A percentile compares a stretch with the other conserved stretches of the same genome.
Evolutionary conservation across 768 basidiomycete genomes (phyloP).

Genomic region (Lentinula sp.): DNA sequence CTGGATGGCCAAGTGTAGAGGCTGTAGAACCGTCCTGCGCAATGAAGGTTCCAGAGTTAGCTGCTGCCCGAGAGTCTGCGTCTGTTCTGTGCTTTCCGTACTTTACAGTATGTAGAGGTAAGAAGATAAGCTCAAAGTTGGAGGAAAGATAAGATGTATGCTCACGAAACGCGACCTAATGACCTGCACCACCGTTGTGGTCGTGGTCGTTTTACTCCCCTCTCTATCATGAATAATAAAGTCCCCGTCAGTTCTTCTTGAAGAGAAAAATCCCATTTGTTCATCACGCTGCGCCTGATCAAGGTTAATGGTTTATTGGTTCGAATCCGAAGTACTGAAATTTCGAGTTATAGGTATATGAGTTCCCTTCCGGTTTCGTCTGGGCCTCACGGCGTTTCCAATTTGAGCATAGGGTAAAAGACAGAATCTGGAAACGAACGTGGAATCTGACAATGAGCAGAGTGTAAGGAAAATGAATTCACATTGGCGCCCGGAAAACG

Average conservation of each 20-base stretch:
- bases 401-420: background rate
- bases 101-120: slow-evolving; percentile 13
- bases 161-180: slow-evolving; percentile 59
- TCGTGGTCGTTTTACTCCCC: slow-evolving; percentile 26
- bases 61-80: slow-evolving; percentile 30
- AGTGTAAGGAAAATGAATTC: background rate
- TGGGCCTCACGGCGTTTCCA: background rate
- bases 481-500: no score
- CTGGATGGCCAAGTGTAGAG: slow-evolving; percentile 20
- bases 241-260: slow-evolving; percentile 39
- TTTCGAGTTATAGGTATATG: background rate
- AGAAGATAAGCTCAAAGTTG: background rate
- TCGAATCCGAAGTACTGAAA: background rate
- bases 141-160: slow-evolving; percentile 8
- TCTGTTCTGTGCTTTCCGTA: slow-evolving; percentile 50
- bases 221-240: slow-evolving; percentile 19
- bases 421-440: background rate
- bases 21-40: slow-evolving; percentile 26
- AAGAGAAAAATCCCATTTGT: slow-evolving; percentile 49
- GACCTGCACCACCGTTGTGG: slow-evolving; percentile 44
- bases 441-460: background rate
- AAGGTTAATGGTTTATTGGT: background rate
- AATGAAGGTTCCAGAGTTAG: slow-evolving; percentile 22
- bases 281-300: background rate
- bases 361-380: background rate